Evolutionary conservation across 2,329 filamentous ascomycete species (phyloP).

Genomic region (Epicoccum nigrum): DNA sequence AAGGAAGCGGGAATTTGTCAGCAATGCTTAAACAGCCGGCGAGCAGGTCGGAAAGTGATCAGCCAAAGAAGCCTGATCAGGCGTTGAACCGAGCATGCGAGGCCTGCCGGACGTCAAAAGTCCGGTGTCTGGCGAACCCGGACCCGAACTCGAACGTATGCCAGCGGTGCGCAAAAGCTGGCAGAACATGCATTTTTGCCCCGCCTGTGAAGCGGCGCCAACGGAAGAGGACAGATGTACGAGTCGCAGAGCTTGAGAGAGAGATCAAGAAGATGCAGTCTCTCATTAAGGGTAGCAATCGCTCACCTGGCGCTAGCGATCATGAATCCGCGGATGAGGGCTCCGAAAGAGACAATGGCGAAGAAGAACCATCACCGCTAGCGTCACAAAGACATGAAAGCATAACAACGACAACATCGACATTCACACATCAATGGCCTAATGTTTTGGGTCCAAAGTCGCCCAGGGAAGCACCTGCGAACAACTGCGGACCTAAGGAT

Average conservation of each 20-base stretch:
- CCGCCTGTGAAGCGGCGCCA: conserved; percentile 45
- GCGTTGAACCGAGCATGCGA: conserved; percentile 46
- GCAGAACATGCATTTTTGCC: conserved; percentile 42
- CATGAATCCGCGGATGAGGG: conserved; percentile 39
- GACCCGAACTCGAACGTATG: conserved; percentile 37
- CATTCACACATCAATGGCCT: conserved; percentile 17
- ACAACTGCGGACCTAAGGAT: conserved; percentile 24
- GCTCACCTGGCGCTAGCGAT: conserved; percentile 34
- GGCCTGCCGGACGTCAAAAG: conserved; percentile 45
- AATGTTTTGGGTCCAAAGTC: conserved; percentile 6
- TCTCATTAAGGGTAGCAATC: conserved; percentile 33
- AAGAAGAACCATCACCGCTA: conserved; percentile 22
- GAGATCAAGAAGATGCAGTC: conserved; percentile 46
- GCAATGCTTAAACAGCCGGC: conserved; percentile 22
- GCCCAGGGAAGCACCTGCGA: conserved; percentile 6
- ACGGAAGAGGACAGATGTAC: conserved; percentile 45
- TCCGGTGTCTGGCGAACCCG: conserved; percentile 41
- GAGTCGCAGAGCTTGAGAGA: conserved; percentile 46
- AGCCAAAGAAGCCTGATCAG: conserved; percentile 34
- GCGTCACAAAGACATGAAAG: conserved; percentile 21
- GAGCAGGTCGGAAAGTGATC: conserved; percentile 23
- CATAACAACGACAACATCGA: conserved; percentile 15
- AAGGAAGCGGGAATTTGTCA: conserved; percentile 15
- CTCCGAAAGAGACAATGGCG: conserved; percentile 22
- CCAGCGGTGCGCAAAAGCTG: conserved; percentile 45